phyloP scores from a whole-genome alignment of 2,329 filamentous ascomycete genomes.

The Rhinocladiella mackenziei region DNA sequence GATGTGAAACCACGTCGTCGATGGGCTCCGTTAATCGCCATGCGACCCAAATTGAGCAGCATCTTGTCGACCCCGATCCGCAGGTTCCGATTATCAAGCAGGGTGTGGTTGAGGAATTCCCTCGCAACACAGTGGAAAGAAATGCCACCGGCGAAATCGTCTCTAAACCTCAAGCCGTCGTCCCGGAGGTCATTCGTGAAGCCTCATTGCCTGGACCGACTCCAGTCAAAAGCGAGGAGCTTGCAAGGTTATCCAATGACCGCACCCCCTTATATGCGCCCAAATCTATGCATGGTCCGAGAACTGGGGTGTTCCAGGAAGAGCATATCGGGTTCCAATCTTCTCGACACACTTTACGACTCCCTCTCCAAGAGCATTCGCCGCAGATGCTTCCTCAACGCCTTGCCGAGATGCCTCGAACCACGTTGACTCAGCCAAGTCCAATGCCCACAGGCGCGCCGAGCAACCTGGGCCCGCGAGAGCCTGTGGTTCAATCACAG shows the following conservation, averaged over 20 bases:
- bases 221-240: slow-evolving; percentile 33
- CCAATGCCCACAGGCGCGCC: slow-evolving; percentile 7
- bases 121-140: slow-evolving; percentile 21
- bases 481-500: slow-evolving; percentile 9
- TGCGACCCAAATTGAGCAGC: slow-evolving; percentile 33
- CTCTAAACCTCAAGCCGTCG: slow-evolving; percentile 15
- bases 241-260: slow-evolving; percentile 30
- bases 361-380: slow-evolving; percentile 34
- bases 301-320: slow-evolving; percentile 44
- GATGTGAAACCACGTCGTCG: slow-evolving; percentile 46
- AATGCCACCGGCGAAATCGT: slow-evolving; percentile 21
- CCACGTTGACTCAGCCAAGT: slow-evolving; percentile 12
- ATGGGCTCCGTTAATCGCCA: slow-evolving; percentile 29
- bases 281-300: slow-evolving; percentile 40
- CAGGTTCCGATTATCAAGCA: slow-evolving; percentile 34
- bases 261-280: slow-evolving; percentile 33
- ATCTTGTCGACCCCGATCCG: slow-evolving; percentile 40
- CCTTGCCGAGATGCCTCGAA: slow-evolving; percentile 14
- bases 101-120: slow-evolving; percentile 28
- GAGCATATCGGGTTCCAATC: slow-evolving; percentile 33
- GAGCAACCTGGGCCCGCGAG: slow-evolving; percentile 14
- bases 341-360: slow-evolving; percentile 35
- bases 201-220: slow-evolving; percentile 8
- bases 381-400: slow-evolving; percentile 24
- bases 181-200: slow-evolving; percentile 16